Percentiles rank a stretch among this genome's conserved stretches.
Evolutionary conservation across 495 filamentous ascomycete genomes (phyloP).

Genomic region (Tuber aestivum): DNA sequence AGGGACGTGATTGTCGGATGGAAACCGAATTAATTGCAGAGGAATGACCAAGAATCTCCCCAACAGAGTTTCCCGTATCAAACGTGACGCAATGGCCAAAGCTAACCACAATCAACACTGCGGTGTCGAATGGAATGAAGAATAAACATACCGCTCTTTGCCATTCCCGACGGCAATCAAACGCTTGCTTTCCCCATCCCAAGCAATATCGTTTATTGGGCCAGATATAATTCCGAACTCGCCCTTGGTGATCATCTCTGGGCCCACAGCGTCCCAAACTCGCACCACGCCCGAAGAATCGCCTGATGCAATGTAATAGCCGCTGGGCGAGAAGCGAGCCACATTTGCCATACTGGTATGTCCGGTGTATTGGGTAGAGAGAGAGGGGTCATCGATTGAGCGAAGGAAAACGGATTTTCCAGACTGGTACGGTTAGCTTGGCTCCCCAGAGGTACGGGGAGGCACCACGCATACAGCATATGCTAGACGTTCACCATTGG

Average conservation of each 20-base stretch:
- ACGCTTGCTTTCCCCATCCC: conserved; percentile 94
- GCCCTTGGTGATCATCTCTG: conserved; percentile 57
- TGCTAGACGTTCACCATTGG: conserved; percentile 85
- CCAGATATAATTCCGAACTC: conserved; percentile 94
- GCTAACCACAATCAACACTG: conserved; percentile 12
- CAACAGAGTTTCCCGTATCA: conserved; percentile 91
- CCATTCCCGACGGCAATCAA: conserved; percentile 95
- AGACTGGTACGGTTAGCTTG: conserved; percentile 52
- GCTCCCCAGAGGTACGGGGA: not conserved
- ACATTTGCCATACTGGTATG: conserved; percentile 85
- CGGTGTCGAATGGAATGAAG: not conserved
- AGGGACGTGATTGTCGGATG: conserved; percentile 78
- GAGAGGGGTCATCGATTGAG: conserved; percentile 78
- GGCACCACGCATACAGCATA: conserved; percentile 66
- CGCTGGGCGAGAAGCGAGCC: conserved; percentile 88
- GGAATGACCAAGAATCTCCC: conserved; percentile 85
- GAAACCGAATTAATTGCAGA: conserved; percentile 84
- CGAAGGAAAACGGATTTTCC: conserved; percentile 95
- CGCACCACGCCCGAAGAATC: conserved; percentile 76
- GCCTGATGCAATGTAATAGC: conserved; percentile 92
- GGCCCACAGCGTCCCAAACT: conserved; percentile 71
- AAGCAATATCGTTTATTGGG: conserved; percentile 89
- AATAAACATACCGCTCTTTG: conserved; percentile 59
- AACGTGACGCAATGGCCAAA: conserved; percentile 93
- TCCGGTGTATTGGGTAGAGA: conserved; percentile 78